These are phyloP conservation scores for Yamadazyma atlantica DNA, from an alignment of 1,139 yeast species.

Conservation along the genomic window DNA sequence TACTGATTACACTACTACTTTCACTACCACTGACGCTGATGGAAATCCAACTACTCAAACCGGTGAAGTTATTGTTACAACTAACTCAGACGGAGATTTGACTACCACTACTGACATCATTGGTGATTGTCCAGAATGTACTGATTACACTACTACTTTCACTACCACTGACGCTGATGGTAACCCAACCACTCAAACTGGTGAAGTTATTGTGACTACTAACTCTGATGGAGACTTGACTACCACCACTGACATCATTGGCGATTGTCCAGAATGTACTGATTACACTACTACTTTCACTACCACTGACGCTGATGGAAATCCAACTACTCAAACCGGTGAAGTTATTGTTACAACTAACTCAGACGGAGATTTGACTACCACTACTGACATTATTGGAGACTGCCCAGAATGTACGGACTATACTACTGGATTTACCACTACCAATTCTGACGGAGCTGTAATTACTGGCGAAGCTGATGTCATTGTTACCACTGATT, in stretches of 20 bases:
- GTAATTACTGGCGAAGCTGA: slow-evolving; percentile 6
- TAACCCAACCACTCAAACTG: slow-evolving; percentile 10
- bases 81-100: slow-evolving; percentile 3
- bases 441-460: slow-evolving; percentile 8
- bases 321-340: slow-evolving; percentile 4
- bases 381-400: slow-evolving; percentile 6
- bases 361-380: slow-evolving; percentile 4
- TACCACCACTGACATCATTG: slow-evolving; percentile 5
- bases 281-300: slow-evolving; percentile 4
- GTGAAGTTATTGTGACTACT: slow-evolving; percentile 14
- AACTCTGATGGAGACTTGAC: slow-evolving; percentile 10
- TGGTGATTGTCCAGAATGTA: slow-evolving; percentile 8
- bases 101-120: slow-evolving; percentile 3
- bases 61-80: slow-evolving; percentile 6
- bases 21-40: slow-evolving; percentile 3
- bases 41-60: background rate
- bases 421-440: slow-evolving; percentile 12
- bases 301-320: slow-evolving; percentile 3
- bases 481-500: slow-evolving; percentile 7
- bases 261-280: slow-evolving; percentile 2
- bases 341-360: slow-evolving; percentile 11
- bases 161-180: slow-evolving; percentile 8
- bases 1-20: slow-evolving; percentile 2
- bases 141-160: slow-evolving; percentile 6
- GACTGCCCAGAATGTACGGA: slow-evolving; percentile 13